Conservation (phyloP, 208 protist species). For the Herpetomonas samuelpessoai region DNA sequence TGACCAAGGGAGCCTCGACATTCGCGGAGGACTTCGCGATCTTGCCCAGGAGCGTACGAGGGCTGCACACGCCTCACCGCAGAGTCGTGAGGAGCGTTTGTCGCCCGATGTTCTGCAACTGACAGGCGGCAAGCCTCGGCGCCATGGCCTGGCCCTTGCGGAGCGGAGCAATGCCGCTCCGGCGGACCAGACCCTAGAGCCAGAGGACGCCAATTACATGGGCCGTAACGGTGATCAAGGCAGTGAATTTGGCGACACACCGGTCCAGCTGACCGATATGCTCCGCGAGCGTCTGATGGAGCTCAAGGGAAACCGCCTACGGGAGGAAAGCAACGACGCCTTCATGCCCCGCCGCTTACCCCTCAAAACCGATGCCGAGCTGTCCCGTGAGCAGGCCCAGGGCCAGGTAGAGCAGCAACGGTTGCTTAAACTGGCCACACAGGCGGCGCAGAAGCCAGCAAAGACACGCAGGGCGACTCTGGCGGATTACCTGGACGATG, state of each 20-base stretch:
- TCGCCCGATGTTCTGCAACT: conserved; percentile 79
- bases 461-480: conserved; percentile 23
- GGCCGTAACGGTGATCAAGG: conserved; percentile 20
- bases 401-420: conserved; percentile 2
- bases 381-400: conserved; percentile 16
- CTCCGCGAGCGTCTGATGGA: conserved; percentile 85
- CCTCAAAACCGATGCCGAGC: conserved; percentile 31
- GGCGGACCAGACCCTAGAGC: conserved; percentile 74
- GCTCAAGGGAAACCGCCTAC: conserved; percentile 73
- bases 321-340: conserved; percentile 74
- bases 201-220: conserved; percentile 16
- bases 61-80: background rate
- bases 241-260: conserved; percentile 72
- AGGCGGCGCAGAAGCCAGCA: background rate
- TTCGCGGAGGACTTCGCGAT: conserved; percentile 36
- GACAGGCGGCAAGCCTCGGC: conserved; percentile 47
- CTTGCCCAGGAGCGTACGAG: conserved; percentile 3
- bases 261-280: conserved; percentile 87
- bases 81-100: conserved; percentile 17
- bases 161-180: conserved; percentile 63
- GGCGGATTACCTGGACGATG: conserved; percentile 27
- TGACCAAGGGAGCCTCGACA: conserved; percentile 73
- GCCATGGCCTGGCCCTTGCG: conserved; percentile 46
- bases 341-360: conserved; percentile 62
- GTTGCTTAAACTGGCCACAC: conserved; percentile 4